Evolutionary conservation across 164 flowering plant species (phyloP), one percentile per base, ranked within the genome.

Genomic region (Tinospora cordifolia): DNA sequence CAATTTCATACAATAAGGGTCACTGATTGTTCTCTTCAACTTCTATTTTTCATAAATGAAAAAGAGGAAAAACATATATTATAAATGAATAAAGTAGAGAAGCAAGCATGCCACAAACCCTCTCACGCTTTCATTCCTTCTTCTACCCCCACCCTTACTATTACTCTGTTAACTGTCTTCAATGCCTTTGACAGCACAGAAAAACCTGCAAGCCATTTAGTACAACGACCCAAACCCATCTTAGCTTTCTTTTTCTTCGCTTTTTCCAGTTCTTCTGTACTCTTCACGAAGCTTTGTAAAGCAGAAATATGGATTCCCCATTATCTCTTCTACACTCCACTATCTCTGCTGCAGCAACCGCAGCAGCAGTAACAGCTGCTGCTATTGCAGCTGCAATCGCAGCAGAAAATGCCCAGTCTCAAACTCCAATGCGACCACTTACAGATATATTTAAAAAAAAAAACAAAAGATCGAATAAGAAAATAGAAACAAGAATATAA

Each of bases 391-490:
- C 68, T 4, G 46, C 13, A 38, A 38, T 21, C 12, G 10, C 65
- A 59, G 44, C 38, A 60, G 51, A 19, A 63, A 57, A 13, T 21
- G 10, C 34, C 39, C 67, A 63, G 68, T 25, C 67, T 68, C 75
- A 68, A 67, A 73, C 60, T 73, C 63, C 71, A 73, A 73, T 6
- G 68, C 71, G 68, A 62, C 26, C 75, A 62, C 21, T 22, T 59
- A 5, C 49, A 8, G 19, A 3, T 19, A 26, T 8, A 8, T 2
- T 1, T 15, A 44, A 67, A 27, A 49, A 19, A 51, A 30, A 38
- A 21, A 65, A 1, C 0, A 21, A 51, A 6, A 63, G 44, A 30
- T 30, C 3, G 4, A 30, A 1, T 30, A 30, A 30, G 4, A 30
- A 30, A 4, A 30, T 1, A 30, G 36, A 30, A 40, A 59, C 63